A percentile compares a stretch with the other conserved stretches of the same genome.
Evolutionary conservation across 225 moss, liverwort and hornwort genomes (phyloP).

Genomic region (Marchantia polymorpha): DNA sequence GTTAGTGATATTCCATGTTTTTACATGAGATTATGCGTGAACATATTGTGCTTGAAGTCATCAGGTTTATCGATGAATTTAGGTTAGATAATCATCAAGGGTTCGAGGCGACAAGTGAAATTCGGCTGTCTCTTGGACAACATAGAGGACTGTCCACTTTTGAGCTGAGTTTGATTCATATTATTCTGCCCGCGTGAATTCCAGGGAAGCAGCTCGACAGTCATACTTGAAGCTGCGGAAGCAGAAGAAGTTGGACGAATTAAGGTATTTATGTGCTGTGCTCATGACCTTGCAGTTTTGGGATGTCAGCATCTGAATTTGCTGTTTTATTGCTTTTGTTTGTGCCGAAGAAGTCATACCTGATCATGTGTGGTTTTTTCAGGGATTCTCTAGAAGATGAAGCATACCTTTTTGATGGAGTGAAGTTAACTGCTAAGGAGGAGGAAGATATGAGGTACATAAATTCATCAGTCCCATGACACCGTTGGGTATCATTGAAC

Average conservation of each 20-base stretch:
- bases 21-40: neutral
- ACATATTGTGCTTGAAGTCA: neutral
- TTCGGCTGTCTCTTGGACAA: too few relatives aligned
- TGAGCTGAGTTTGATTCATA: neutral
- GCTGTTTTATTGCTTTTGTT: neutral
- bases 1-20: neutral
- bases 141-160: neutral
- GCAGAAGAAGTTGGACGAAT: conserved; percentile 48
- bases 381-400: conserved; percentile 48
- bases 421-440: conserved; percentile 43
- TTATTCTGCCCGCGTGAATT: neutral
- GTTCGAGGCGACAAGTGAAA: too few relatives aligned
- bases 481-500: too few relatives aligned
- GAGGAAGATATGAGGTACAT: conserved; percentile 39
- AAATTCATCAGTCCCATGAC: too few relatives aligned
- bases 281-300: neutral
- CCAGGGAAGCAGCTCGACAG: conserved; percentile 50
- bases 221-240: conserved; percentile 43
- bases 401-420: conserved; percentile 43
- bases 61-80: neutral
- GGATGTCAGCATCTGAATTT: neutral
- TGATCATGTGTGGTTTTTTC: neutral
- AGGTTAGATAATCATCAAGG: neutral
- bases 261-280: conserved; percentile 22
- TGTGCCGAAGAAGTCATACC: neutral